Evolutionary conservation across 1,139 yeast species (phyloP).

Genomic region (Candida glucosophila): DNA sequence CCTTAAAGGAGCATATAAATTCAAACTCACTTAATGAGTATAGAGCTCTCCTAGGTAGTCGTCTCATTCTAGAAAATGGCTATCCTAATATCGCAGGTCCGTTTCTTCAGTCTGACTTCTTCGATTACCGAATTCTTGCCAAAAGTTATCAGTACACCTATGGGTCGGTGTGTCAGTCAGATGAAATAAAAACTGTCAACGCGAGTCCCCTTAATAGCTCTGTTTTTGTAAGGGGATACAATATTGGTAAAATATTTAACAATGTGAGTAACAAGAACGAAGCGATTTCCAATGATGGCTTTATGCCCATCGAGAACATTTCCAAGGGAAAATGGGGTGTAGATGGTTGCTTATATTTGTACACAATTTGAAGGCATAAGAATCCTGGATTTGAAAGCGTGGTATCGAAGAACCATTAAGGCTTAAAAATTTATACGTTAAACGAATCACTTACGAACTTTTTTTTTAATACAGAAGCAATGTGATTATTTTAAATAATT

Average conservation of each 20-base stretch:
- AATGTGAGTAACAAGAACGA: slow-evolving; percentile 9
- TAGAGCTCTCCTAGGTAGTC: slow-evolving; percentile 38
- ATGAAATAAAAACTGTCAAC: slow-evolving; percentile 39
- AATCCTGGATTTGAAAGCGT: no score
- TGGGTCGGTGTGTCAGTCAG: slow-evolving; percentile 44
- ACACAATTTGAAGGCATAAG: no score
- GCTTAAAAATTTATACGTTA: no score
- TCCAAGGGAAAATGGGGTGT: slow-evolving; percentile 57
- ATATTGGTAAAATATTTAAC: slow-evolving; percentile 39
- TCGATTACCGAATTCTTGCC: slow-evolving; percentile 48
- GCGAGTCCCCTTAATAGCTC: slow-evolving; percentile 36
- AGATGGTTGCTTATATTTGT: slow-evolving; percentile 64
- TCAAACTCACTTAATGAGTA: no score
- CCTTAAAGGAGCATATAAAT: slow-evolving; percentile 7
- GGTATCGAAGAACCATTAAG: no score
- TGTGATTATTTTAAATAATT: no score
- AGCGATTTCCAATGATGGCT: slow-evolving; percentile 44
- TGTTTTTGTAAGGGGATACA: slow-evolving; percentile 55
- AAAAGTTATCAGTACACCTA: slow-evolving; percentile 12
- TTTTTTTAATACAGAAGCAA: no score
- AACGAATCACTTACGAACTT: no score
- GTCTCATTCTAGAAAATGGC: slow-evolving; percentile 47
- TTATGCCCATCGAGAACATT: slow-evolving; percentile 46
- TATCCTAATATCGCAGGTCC: slow-evolving; percentile 48
- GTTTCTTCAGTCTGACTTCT: slow-evolving; percentile 47